phyloP scores from a whole-genome alignment of 106 monocot species.

The Platanthera zijinensis region DNA sequence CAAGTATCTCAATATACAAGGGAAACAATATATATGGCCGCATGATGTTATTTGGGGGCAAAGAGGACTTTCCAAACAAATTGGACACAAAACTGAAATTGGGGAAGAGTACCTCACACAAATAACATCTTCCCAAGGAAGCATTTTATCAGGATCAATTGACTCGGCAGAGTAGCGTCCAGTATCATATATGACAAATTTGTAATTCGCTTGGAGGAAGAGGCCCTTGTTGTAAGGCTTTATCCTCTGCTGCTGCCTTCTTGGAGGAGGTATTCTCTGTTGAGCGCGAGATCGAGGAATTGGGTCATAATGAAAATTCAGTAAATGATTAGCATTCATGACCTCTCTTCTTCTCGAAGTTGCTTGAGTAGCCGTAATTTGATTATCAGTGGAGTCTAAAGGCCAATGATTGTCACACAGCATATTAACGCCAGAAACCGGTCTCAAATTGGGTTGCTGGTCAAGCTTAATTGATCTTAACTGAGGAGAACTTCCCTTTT shows the following conservation, averaged over 20 bases:
- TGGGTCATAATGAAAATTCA: conserved; percentile 85
- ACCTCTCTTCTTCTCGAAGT: conserved; percentile 47
- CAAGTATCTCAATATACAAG: conserved; percentile 79
- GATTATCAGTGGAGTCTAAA: conserved; percentile 15
- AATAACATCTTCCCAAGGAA: conserved; percentile 87
- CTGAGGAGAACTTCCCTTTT: conserved; percentile 19
- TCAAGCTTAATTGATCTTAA: conserved; percentile 17
- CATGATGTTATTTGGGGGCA: conserved; percentile 98
- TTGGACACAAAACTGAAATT: conserved; percentile 67
- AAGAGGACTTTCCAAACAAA: conserved; percentile 87
- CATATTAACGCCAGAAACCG: background rate
- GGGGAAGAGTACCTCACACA: conserved; percentile 66
- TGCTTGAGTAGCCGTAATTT: conserved; percentile 29
- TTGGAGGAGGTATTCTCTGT: conserved; percentile 41
- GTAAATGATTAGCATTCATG: conserved; percentile 77
- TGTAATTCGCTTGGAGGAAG: conserved; percentile 95
- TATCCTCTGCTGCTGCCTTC: conserved; percentile 55
- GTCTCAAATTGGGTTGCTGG: conserved; percentile 8
- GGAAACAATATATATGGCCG: conserved; percentile 97
- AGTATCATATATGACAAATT: conserved; percentile 74
- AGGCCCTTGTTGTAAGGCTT: conserved; percentile 86
- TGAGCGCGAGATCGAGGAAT: conserved; percentile 47
- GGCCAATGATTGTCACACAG: conserved; percentile 5
- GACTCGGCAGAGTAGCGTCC: conserved; percentile 46
- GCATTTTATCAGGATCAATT: conserved; percentile 92